phyloP scores from a whole-genome alignment of 495 filamentous ascomycete species.

The Xanthoparmelia taractica region DNA sequence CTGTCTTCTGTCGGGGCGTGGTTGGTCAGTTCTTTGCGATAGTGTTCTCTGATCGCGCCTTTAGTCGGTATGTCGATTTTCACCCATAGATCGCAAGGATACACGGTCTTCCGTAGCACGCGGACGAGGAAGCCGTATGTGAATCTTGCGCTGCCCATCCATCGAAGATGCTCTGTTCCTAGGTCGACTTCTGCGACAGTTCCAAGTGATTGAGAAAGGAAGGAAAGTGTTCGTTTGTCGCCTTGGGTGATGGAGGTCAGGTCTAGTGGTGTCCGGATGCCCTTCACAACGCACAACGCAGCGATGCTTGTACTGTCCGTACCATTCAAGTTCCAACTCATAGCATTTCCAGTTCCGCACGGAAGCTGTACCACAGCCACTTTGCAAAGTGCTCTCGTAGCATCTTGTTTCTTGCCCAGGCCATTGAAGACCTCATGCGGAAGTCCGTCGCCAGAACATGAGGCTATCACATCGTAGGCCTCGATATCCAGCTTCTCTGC shows the following conservation, averaged over 20 bases:
- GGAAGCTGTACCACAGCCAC: constrained; percentile 86
- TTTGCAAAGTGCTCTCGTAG: constrained; percentile 61
- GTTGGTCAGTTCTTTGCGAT: constrained; percentile 44
- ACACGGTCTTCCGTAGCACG: constrained; percentile 62
- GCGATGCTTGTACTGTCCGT: constrained; percentile 68
- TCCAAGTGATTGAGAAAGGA: constrained; percentile 84
- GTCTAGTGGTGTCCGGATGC: constrained; percentile 70
- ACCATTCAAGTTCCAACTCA: constrained; percentile 84
- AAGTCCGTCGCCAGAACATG: constrained; percentile 87
- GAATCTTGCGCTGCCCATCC: constrained; percentile 83
- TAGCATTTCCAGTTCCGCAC: constrained; percentile 87
- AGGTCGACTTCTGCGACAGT: constrained; percentile 86
- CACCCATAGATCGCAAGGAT: constrained; percentile 82
- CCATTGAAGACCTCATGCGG: constrained; percentile 96
- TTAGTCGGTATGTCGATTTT: constrained; percentile 77
- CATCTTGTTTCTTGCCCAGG: constrained; percentile 66
- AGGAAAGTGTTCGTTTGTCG: constrained; percentile 62
- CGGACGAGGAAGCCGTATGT: constrained; percentile 72
- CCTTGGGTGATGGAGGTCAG: constrained; percentile 83
- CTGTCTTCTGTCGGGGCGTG: constrained; percentile 25
- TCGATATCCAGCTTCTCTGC: constrained; percentile 70
- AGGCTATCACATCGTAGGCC: constrained; percentile 72
- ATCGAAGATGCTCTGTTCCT: constrained; percentile 80
- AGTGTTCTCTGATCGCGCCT: constrained; percentile 63
- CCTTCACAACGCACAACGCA: constrained; percentile 77